phyloP scores from a whole-genome alignment of 176 grass and related monocot species.

The Rhynchospora pubera region DNA sequence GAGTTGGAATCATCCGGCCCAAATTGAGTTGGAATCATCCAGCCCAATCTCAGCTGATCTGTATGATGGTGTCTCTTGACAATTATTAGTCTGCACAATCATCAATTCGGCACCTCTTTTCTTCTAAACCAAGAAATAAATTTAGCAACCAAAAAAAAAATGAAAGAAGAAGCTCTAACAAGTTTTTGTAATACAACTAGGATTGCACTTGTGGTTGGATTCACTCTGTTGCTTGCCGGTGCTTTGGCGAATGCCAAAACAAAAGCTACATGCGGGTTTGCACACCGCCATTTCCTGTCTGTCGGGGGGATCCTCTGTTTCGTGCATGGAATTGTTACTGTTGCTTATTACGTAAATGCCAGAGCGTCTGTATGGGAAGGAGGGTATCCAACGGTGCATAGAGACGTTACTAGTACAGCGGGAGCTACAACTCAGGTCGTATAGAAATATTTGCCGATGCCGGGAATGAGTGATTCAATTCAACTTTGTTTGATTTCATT shows the following conservation, averaged over 20 bases:
- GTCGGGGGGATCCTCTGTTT: constrained; percentile 83
- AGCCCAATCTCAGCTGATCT: too few relatives aligned
- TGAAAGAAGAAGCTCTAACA: background rate
- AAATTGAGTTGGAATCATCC: too few relatives aligned
- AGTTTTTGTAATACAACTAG: constrained; percentile 17
- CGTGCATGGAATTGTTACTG: constrained; percentile 50
- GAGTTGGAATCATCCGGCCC: too few relatives aligned
- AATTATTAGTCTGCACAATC: too few relatives aligned
- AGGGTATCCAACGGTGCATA: background rate
- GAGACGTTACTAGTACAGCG: background rate
- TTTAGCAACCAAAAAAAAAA: too few relatives aligned
- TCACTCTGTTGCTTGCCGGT: constrained; percentile 61
- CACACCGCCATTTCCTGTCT: constrained; percentile 55
- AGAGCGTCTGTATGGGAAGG: constrained; percentile 17
- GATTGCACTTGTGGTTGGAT: constrained; percentile 59
- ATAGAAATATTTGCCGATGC: background rate
- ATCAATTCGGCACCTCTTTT: too few relatives aligned
- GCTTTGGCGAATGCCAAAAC: constrained; percentile 68
- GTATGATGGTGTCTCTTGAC: too few relatives aligned
- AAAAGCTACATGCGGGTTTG: constrained; percentile 44
- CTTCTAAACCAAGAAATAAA: too few relatives aligned
- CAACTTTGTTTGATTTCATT: constrained; percentile 18
- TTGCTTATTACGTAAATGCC: constrained; percentile 71
- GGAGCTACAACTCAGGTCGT: constrained; percentile 9
- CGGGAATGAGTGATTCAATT: background rate